Evolutionary conservation across 345 rosid genomes (phyloP).

Genomic region (Pugionium cornutum): DNA sequence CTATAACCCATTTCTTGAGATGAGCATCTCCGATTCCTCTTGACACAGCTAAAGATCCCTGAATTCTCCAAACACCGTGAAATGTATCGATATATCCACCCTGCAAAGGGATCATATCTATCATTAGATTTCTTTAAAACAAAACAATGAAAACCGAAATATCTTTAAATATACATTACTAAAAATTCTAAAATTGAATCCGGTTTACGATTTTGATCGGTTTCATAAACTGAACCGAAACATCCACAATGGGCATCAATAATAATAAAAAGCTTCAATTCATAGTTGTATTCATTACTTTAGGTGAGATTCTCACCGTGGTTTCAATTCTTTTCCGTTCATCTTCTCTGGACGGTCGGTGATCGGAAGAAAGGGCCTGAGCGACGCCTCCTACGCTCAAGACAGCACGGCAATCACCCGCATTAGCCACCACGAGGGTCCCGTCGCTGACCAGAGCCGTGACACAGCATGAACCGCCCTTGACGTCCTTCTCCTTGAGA

Average conservation of each 20-base stretch:
- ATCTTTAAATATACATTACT: no score
- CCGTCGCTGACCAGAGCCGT: slow-evolving; percentile 74
- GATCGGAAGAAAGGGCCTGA: slow-evolving; percentile 81
- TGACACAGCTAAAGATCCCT: slow-evolving; percentile 79
- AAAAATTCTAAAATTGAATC: no score
- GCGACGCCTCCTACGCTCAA: slow-evolving; percentile 73
- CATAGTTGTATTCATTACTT: no score
- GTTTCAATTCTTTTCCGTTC: slow-evolving; percentile 68
- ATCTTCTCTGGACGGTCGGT: slow-evolving; percentile 78
- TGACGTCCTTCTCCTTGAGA: slow-evolving; percentile 48
- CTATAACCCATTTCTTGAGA: slow-evolving; percentile 74
- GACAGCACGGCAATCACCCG: slow-evolving; percentile 94
- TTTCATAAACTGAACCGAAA: no score
- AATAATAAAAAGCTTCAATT: no score
- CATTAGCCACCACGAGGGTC: slow-evolving; percentile 74
- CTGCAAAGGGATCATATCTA: slow-evolving; percentile 32
- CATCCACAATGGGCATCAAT: no score
- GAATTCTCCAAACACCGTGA: slow-evolving; percentile 79
- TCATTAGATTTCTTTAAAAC: no score
- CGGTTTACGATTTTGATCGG: no score
- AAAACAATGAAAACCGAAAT: no score
- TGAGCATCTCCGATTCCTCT: slow-evolving; percentile 78
- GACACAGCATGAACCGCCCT: slow-evolving; percentile 87
- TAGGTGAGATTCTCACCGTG: slow-evolving; percentile 46
- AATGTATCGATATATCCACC: slow-evolving; percentile 85